A percentile compares a stretch with the other conserved stretches of the same genome.
Evolutionary conservation across 2,329 filamentous ascomycete genomes (phyloP).

Genomic region (Pleoardoris graminearum): DNA sequence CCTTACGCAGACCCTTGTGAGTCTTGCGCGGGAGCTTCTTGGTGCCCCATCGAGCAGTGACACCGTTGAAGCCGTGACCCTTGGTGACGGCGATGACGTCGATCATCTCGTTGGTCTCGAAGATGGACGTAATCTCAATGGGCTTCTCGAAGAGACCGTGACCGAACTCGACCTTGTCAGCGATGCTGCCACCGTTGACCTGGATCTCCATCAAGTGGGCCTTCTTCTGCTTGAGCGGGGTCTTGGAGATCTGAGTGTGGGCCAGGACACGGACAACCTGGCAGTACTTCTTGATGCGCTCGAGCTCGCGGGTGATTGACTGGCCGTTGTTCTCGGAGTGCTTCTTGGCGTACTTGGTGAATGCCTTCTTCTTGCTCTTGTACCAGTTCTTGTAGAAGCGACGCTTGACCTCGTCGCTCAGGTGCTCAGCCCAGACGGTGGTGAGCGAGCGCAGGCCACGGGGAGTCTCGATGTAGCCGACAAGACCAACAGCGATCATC

Average conservation of each 20-base stretch:
- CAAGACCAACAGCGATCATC: constrained; percentile 99
- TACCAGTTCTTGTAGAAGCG: constrained; percentile 99
- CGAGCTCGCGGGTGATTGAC: constrained; percentile 93
- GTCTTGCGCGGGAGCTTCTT: constrained; percentile 99
- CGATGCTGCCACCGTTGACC: constrained; percentile 94
- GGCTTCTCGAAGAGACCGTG: constrained; percentile 99
- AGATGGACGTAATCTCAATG: constrained; percentile 88
- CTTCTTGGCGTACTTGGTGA: constrained; percentile 99
- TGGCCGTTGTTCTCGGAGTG: constrained; percentile 91
- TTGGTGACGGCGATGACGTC: constrained; percentile 99
- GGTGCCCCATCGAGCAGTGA: constrained; percentile 97
- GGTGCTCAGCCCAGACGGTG: constrained; percentile 99
- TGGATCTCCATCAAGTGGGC: constrained; percentile 99
- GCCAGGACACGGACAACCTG: constrained; percentile 98
- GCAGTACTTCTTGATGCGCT: constrained; percentile 99
- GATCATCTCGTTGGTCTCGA: constrained; percentile 99
- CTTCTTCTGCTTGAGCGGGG: constrained; percentile 99
- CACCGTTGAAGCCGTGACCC: constrained; percentile 98
- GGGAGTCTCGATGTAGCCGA: constrained; percentile 99
- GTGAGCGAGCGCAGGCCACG: constrained; percentile 98
- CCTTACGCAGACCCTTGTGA: constrained; percentile 99
- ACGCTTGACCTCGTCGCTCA: constrained; percentile 98
- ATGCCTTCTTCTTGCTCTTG: constrained; percentile 99
- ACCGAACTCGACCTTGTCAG: constrained; percentile 97
- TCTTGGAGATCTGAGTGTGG: constrained; percentile 99